Percentiles rank a stretch among this genome's conserved stretches.
Evolutionary conservation across 805 yeast genomes (phyloP).

Genomic region (Deakozyma indianensis): DNA sequence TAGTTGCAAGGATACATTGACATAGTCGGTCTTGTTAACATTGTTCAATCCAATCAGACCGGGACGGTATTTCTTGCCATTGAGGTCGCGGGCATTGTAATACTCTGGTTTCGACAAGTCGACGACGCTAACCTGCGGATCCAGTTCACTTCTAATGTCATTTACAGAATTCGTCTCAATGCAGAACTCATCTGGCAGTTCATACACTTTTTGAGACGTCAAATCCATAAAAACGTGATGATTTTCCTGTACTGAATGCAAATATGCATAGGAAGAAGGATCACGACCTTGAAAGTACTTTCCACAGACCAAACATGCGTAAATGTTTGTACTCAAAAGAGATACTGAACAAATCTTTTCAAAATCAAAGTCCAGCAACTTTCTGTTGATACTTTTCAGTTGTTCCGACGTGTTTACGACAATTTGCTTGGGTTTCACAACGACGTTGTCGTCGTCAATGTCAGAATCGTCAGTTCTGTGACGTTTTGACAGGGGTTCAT

Average conservation of each 20-base stretch:
- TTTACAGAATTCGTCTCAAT: constrained; percentile 26
- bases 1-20: constrained; percentile 42
- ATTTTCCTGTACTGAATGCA: constrained; percentile 43
- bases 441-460: no score
- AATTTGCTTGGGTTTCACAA: no score
- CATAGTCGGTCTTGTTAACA: constrained; percentile 34
- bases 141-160: constrained; percentile 38
- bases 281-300: constrained; percentile 58
- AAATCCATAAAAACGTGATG: constrained; percentile 55
- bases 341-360: constrained; percentile 55
- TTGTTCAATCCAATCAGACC: constrained; percentile 58
- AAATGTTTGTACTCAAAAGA: constrained; percentile 44
- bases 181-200: constrained; percentile 50
- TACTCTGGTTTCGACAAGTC: neutral
- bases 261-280: constrained; percentile 47
- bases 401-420: no score
- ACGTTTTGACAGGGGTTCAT: no score
- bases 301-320: constrained; percentile 64
- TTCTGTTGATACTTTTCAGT: neutral
- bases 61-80: constrained; percentile 33
- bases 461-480: no score
- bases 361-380: constrained; percentile 43
- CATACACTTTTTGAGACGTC: constrained; percentile 31
- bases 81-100: constrained; percentile 27
- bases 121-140: constrained; percentile 26